Conservation (phyloP, 768 basidiomycete genomes). For the Amanita inopinata region DNA sequence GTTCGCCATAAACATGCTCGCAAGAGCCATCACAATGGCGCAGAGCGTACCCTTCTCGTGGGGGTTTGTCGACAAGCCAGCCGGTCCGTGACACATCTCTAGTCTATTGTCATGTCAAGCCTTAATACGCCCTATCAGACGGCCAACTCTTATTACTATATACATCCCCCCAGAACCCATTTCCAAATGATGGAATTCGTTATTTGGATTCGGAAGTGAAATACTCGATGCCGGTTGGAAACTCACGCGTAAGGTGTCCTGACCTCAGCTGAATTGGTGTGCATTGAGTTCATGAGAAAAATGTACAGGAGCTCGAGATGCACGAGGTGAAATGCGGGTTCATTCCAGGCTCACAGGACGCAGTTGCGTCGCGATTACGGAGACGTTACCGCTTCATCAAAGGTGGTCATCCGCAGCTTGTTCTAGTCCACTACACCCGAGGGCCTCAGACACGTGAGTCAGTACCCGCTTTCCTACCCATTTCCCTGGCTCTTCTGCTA, state of each 20-base stretch:
- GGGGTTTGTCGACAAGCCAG: constrained; percentile 71
- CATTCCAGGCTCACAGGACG: constrained; percentile 54
- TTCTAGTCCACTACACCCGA: constrained; percentile 69
- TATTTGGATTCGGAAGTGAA: constrained; percentile 67
- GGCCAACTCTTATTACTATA: constrained; percentile 61
- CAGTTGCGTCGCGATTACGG: constrained; percentile 55
- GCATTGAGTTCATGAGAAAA: not conserved
- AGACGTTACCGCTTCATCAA: constrained; percentile 64
- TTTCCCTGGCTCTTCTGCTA: constrained; percentile 5
- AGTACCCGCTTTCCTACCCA: constrained; percentile 10
- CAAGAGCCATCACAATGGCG: constrained; percentile 48
- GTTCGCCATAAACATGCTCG: constrained; percentile 47
- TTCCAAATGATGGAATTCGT: constrained; percentile 70
- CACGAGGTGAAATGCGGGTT: constrained; percentile 69
- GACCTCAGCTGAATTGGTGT: not conserved
- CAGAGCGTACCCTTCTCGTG: constrained; percentile 55
- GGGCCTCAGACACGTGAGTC: constrained; percentile 54
- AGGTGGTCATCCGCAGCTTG: constrained; percentile 64
- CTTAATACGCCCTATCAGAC: constrained; percentile 28
- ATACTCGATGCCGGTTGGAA: constrained; percentile 39
- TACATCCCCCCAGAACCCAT: constrained; percentile 45
- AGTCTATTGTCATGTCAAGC: constrained; percentile 5
- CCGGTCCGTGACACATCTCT: constrained; percentile 33
- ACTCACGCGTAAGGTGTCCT: constrained; percentile 39
- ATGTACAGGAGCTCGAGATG: constrained; percentile 64